These are phyloP conservation scores for Mitragyna speciosa DNA, from an alignment of 257 asterid species.

Conservation along the genomic window DNA sequence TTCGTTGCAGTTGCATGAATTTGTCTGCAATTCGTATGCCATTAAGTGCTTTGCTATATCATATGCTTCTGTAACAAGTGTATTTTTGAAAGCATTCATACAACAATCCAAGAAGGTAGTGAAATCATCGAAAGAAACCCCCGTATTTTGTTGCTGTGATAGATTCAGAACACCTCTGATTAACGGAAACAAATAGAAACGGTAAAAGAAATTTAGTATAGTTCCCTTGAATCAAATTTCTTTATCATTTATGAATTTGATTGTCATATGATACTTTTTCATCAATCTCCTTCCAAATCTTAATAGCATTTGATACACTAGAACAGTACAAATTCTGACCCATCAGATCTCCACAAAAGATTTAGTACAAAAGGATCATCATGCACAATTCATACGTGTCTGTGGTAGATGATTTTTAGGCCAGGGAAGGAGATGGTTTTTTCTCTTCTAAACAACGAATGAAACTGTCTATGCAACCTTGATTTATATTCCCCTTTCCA, in stretches of 20 bases:
- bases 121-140: not conserved
- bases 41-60: too few relatives aligned
- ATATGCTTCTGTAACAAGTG: not conserved
- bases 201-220: too few relatives aligned
- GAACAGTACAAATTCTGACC: too few relatives aligned
- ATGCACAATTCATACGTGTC: too few relatives aligned
- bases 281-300: too few relatives aligned
- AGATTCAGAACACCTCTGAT: too few relatives aligned
- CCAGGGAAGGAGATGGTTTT: constrained; percentile 3
- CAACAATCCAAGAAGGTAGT: not conserved
- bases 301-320: too few relatives aligned
- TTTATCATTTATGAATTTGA: too few relatives aligned
- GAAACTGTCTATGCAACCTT: constrained; percentile 37
- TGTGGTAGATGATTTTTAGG: not conserved
- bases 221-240: too few relatives aligned
- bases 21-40: not conserved
- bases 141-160: not conserved
- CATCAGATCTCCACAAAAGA: too few relatives aligned
- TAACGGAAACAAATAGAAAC: too few relatives aligned
- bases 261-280: too few relatives aligned
- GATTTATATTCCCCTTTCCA: constrained; percentile 42
- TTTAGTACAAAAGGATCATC: not conserved
- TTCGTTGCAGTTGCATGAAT: not conserved
- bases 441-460: constrained; percentile 35
- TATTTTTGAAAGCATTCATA: not conserved